Base-by-base conservation (phyloP, 306 rosid genomes). In the Vigna nakashimae region DNA sequence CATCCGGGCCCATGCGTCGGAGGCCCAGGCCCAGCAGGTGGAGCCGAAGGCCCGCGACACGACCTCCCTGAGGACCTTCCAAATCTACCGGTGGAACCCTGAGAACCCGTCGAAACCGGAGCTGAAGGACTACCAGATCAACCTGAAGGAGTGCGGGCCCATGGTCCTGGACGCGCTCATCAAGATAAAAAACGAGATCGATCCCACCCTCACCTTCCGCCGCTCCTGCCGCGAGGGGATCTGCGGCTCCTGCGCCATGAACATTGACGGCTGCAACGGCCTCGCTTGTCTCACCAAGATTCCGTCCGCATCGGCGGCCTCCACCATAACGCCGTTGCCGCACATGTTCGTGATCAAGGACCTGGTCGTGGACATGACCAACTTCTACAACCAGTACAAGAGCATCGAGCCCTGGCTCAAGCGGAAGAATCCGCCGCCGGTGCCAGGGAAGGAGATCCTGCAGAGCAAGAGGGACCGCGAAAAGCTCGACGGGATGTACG, bases 221-320 rank as follows among this genome's bases (percentile, higher is more conserved):
- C 90, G 98, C 1, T 91, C 97, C 2, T 96, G 99, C 75, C 89
- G 99, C 9, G 99, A 96, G 65, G 99, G 99, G 66, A 96, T 96
- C 82, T 96, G 99, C 5, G 99, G 98, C 0, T 96, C 99, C 4
- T 96, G 99, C 58, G 99, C 99, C 20, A 96, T 96, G 99, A 96
- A 96, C 84, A 92, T 95, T 80, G 98, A 96, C 80, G 99, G 99
- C 4, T 96, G 96, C 45, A 96, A 96, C 56, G 99, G 99, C 1
- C 83, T 96, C 1, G 99, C 99, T 2, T 96, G 99, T 67, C 68
- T 96, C 58, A 92, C 99, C 4, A 91, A 96, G 93, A 96, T 96
- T 8, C 56, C 88, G 0, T 53, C 87, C 0, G 88, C 58, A 2
- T 5, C 18, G 1, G 1, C 79, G 1, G 72, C 85, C 2, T 11